Evolutionary conservation across 2,329 filamentous ascomycete species (phyloP).

Genomic region (Ophiostoma novo-ulmi): DNA sequence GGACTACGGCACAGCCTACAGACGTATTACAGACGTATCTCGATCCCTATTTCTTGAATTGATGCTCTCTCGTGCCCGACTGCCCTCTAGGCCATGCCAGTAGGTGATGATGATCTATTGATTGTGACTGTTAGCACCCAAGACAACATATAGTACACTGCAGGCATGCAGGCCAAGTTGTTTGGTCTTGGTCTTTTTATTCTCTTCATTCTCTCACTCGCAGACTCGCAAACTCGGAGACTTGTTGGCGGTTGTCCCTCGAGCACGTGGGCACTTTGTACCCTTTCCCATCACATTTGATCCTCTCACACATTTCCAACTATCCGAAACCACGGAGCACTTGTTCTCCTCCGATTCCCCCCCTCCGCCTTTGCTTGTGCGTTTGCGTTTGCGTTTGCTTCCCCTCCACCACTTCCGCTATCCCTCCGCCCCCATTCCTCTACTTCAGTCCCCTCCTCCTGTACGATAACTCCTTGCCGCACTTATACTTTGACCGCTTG

Average conservation of each 20-base stretch:
- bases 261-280: background rate
- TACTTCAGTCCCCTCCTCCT: slow-evolving; percentile 1
- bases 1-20: background rate
- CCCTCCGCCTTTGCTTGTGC: background rate
- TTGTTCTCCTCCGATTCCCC: slow-evolving; percentile 1
- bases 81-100: background rate
- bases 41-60: background rate
- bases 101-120: background rate
- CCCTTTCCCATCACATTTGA: background rate
- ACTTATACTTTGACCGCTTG: background rate
- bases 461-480: background rate
- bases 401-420: background rate
- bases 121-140: background rate
- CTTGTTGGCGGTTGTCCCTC: background rate
- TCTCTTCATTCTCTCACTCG: background rate
- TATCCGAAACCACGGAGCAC: background rate
- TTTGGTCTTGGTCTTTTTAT: background rate
- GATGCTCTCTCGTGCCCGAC: background rate
- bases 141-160: background rate
- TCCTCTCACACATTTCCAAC: background rate
- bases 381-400: no score
- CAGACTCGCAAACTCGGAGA: background rate
- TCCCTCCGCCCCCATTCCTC: background rate
- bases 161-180: background rate
- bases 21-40: background rate